Conservation (phyloP, 2,329 filamentous ascomycete species). For the Didymellaceae sp. region DNA sequence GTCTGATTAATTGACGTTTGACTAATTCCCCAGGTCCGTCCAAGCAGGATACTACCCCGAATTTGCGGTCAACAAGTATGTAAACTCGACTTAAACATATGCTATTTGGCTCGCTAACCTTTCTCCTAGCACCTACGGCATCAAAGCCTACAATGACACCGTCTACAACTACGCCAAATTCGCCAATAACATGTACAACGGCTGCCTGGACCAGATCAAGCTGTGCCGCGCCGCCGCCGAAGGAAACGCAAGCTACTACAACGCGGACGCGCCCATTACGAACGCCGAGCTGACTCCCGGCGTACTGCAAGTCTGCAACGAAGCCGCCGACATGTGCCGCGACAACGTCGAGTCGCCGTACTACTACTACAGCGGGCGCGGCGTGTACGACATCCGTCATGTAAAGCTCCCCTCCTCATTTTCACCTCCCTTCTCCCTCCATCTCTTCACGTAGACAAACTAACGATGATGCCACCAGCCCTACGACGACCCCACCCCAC, state of each 20-base stretch:
- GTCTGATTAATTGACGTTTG: background rate
- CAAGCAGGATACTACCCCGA: slow-evolving; percentile 59
- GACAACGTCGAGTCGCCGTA: slow-evolving; percentile 65
- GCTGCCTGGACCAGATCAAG: slow-evolving; percentile 58
- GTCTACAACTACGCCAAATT: slow-evolving; percentile 66
- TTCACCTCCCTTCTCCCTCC: background rate
- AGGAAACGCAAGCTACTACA: slow-evolving; percentile 31
- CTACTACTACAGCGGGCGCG: slow-evolving; percentile 60
- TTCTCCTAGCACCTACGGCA: slow-evolving; percentile 57
- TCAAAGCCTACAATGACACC: slow-evolving; percentile 62
- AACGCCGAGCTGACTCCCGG: slow-evolving; percentile 36
- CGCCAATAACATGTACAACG: slow-evolving; percentile 55
- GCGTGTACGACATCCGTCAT: slow-evolving; percentile 60
- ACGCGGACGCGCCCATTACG: slow-evolving; percentile 24
- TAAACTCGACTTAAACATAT: background rate
- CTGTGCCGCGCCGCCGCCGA: slow-evolving; percentile 59
- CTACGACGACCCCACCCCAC: slow-evolving; percentile 65
- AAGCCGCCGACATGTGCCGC: slow-evolving; percentile 63
- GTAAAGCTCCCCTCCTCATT: slow-evolving; percentile 26
- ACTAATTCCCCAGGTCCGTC: slow-evolving; percentile 36
- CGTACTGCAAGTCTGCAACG: slow-evolving; percentile 56
- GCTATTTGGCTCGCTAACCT: background rate
- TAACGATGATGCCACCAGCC: too few relatives aligned
- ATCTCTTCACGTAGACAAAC: background rate
- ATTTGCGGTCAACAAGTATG: slow-evolving; percentile 56